These are phyloP conservation scores for Neophaeococcomyces mojaviensis DNA, from an alignment of 2,329 filamentous ascomycete species.

Conservation along the genomic window DNA sequence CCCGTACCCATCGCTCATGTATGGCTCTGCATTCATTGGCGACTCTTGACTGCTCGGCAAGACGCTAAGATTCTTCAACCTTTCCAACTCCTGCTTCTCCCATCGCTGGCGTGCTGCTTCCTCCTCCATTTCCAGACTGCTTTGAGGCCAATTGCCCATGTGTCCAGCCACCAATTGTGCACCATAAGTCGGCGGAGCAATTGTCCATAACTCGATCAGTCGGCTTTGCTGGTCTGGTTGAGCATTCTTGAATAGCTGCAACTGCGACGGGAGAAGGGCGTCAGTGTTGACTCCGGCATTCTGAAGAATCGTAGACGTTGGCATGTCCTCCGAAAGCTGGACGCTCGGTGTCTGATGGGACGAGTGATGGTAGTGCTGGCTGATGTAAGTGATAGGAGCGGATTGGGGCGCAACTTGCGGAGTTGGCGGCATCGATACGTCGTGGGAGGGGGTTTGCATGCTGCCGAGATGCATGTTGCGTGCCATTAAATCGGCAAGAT, in stretches of 20 bases:
- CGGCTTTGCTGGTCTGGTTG: constrained; percentile 64
- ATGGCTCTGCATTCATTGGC: constrained; percentile 62
- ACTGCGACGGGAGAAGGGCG: constrained; percentile 63
- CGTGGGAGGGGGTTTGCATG: constrained; percentile 27
- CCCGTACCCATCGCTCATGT: constrained; percentile 78
- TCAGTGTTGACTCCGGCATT: constrained; percentile 58
- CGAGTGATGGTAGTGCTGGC: constrained; percentile 78
- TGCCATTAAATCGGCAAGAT: constrained; percentile 72
- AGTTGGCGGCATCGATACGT: constrained; percentile 26
- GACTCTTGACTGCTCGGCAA: constrained; percentile 11
- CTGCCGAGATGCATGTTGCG: constrained; percentile 60
- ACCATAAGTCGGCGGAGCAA: constrained; percentile 61
- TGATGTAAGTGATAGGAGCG: constrained; percentile 61
- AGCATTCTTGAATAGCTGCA: constrained; percentile 70
- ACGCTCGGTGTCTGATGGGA: constrained; percentile 51
- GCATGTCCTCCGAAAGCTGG: constrained; percentile 37
- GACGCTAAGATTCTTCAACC: constrained; percentile 42
- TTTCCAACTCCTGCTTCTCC: constrained; percentile 33
- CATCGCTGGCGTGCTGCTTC: constrained; percentile 52
- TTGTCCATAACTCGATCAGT: constrained; percentile 77
- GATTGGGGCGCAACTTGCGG: constrained; percentile 24
- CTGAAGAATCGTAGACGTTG: constrained; percentile 43
- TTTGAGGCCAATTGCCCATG: constrained; percentile 50
- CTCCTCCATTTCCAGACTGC: constrained; percentile 49
- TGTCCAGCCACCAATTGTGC: constrained; percentile 51